Base-by-base conservation (phyloP, 1,284 basidiomycete species). In the Chalciporus sp. region DNA sequence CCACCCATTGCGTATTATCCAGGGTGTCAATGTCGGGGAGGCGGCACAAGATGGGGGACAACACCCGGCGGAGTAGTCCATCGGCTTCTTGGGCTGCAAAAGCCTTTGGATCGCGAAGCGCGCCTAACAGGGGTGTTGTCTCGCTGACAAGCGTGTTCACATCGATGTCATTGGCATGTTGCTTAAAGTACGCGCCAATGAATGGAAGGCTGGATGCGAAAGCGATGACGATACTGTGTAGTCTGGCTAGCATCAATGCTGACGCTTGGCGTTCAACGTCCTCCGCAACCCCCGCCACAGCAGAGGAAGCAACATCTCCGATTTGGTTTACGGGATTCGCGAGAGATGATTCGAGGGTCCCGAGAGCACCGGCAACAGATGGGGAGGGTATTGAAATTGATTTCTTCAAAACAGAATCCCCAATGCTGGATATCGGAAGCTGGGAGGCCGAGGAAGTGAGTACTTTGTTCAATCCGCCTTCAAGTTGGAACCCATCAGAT, bases 41-140 rank as follows among this genome's bases (percentile, higher is more conserved):
- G 40, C 52, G 33, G 40, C 9, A 54, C 27, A 55, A 27, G 35
- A 69, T 11, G 20, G 57, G 61, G 28, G 61, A 57, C 19, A 62
- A n/a, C n/a, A 60, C 9, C 39, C 57, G 61, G 20, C n/a, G 51
- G 53, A 69, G 33, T 0, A 62, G 19, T 23, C 55, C 65, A 29
- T 64, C 51, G 5, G 55, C 57, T 19, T 53, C 56, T 47, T 57
- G 23, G 2, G 59, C 60, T 11, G 59, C 67, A 29, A 68, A 66
- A 42, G 49, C 57, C 50, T 58, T 60, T 27, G 61, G 61, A 33
- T 69, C 61, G 17, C 44, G 63, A 52, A 69, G 19, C 14, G 51
- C 55, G n/a, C 53, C 67, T 0, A 69, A 46, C 17, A 66, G 49
- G 29, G 67, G 64, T 12, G 67, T 68, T 31, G 65, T 63, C 43